phyloP scores from a whole-genome alignment of 1,284 basidiomycete genomes.

The Sanghuangporus weigelae region DNA sequence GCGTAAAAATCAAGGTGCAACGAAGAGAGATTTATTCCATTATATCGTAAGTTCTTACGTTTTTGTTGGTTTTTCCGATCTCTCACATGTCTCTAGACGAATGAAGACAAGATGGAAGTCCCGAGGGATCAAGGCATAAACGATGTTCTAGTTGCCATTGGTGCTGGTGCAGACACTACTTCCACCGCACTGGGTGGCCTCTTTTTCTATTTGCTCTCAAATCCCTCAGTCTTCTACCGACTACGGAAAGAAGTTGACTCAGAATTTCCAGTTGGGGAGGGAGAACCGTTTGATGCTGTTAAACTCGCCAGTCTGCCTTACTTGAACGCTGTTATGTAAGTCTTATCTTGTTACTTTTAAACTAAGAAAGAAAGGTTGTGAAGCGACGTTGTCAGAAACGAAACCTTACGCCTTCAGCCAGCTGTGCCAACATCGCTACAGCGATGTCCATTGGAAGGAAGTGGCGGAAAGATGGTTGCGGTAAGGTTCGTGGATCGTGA shows the following conservation, averaged over 20 bases:
- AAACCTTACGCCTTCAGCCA: constrained; percentile 10
- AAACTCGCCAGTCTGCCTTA: constrained; percentile 26
- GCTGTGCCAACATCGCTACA: constrained; percentile 7
- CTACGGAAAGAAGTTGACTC: constrained; percentile 28
- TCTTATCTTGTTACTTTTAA: background rate
- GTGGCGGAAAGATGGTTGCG: constrained; percentile 10
- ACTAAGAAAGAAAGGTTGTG: background rate
- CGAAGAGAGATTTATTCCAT: constrained; percentile 33
- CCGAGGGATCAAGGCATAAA: constrained; percentile 24
- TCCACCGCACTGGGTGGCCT: constrained; percentile 28
- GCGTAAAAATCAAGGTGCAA: constrained; percentile 21
- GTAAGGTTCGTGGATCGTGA: background rate
- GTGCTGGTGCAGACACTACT: constrained; percentile 34
- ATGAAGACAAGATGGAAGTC: constrained; percentile 24
- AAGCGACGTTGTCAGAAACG: background rate
- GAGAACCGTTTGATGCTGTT: constrained; percentile 17
- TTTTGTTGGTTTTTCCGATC: background rate
- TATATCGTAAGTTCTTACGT: constrained; percentile 27
- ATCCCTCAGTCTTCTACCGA: constrained; percentile 25
- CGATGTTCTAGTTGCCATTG: constrained; percentile 31
- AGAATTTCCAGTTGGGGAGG: constrained; percentile 18
- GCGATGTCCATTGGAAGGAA: constrained; percentile 2
- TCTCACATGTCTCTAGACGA: constrained; percentile 21
- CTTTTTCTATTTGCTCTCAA: constrained; percentile 28
- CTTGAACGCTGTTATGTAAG: constrained; percentile 30